Conservation (phyloP, 768 basidiomycete genomes). For the Termitomyces titanicus region DNA sequence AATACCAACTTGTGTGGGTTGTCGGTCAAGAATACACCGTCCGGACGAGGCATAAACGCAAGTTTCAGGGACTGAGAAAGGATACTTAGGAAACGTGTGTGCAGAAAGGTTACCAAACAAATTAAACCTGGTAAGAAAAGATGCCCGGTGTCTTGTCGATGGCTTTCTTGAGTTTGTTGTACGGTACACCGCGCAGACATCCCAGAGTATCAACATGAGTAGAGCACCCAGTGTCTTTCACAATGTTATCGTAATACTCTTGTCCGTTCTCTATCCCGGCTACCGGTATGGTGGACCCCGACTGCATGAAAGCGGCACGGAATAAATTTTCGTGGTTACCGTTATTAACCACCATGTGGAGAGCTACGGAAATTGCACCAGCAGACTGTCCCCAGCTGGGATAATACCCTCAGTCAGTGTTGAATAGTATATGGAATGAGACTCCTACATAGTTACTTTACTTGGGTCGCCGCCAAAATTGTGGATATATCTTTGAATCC, state of each 20-base stretch:
- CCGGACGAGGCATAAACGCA: constrained; percentile 46
- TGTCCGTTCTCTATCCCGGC: constrained; percentile 42
- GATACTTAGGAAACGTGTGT: constrained; percentile 22
- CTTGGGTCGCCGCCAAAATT: constrained; percentile 63
- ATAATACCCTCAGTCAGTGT: background rate
- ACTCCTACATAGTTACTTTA: constrained; percentile 53
- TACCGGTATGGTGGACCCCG: constrained; percentile 42
- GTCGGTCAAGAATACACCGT: constrained; percentile 47
- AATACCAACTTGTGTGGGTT: constrained; percentile 38
- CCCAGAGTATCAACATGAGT: constrained; percentile 34
- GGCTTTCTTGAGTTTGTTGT: constrained; percentile 34
- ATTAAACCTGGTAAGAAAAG: constrained; percentile 27
- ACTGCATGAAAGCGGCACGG: constrained; percentile 49
- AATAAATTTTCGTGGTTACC: constrained; percentile 44
- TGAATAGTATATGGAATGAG: background rate
- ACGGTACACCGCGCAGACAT: constrained; percentile 39
- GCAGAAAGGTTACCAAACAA: background rate
- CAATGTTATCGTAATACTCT: constrained; percentile 41
- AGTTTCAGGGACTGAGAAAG: constrained; percentile 35
- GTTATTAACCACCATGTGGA: constrained; percentile 47
- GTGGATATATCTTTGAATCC: constrained; percentile 64
- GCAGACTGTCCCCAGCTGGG: constrained; percentile 38
- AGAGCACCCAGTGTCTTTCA: constrained; percentile 38
- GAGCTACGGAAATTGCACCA: constrained; percentile 49
- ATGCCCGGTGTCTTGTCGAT: constrained; percentile 38